Conservation (phyloP, 202 grass and related monocot genomes). For the Bolboschoenoplectus hybrid region DNA sequence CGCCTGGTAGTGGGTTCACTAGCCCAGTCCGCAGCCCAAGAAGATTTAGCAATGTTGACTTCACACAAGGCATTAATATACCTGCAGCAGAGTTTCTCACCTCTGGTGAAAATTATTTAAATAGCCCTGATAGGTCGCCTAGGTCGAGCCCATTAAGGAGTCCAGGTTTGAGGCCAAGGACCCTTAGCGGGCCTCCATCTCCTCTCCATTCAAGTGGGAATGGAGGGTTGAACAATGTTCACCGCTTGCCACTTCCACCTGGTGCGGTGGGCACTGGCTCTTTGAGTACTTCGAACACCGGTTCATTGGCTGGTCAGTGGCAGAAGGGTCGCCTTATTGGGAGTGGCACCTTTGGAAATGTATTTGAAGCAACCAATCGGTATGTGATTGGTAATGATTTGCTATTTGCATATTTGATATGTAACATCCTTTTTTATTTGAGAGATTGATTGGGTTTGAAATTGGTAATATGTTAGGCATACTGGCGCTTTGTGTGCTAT, state of each 20-base stretch:
- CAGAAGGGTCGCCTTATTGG: conserved; percentile 87
- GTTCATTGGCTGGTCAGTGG: conserved; percentile 69
- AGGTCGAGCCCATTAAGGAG: conserved; percentile 54
- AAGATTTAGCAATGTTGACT: conserved; percentile 66
- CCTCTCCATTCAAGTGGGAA: conserved; percentile 67
- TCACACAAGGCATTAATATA: conserved; percentile 60
- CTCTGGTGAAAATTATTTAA: conserved; percentile 59
- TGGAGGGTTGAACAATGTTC: conserved; percentile 56
- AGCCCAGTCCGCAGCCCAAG: conserved; percentile 66
- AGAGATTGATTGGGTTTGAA: not conserved
- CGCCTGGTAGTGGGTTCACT: conserved; percentile 70
- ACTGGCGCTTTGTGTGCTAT: conserved; percentile 98
- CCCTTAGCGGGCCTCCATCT: conserved; percentile 80
- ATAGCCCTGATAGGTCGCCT: conserved; percentile 55
- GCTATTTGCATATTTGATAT: conserved; percentile 12
- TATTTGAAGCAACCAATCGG: conserved; percentile 91
- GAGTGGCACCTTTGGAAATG: conserved; percentile 94
- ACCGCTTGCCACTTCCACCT: conserved; percentile 84
- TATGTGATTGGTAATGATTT: conserved; percentile 42
- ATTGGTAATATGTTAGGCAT: conserved; percentile 57
- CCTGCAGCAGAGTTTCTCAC: conserved; percentile 46
- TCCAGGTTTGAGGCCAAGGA: conserved; percentile 50
- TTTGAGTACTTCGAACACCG: conserved; percentile 49
- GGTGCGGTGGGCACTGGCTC: conserved; percentile 47
- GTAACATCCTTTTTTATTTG: conserved; percentile 25